Base-by-base conservation (phyloP, 2,329 filamentous ascomycete species). In the Cercospora zeina region DNA sequence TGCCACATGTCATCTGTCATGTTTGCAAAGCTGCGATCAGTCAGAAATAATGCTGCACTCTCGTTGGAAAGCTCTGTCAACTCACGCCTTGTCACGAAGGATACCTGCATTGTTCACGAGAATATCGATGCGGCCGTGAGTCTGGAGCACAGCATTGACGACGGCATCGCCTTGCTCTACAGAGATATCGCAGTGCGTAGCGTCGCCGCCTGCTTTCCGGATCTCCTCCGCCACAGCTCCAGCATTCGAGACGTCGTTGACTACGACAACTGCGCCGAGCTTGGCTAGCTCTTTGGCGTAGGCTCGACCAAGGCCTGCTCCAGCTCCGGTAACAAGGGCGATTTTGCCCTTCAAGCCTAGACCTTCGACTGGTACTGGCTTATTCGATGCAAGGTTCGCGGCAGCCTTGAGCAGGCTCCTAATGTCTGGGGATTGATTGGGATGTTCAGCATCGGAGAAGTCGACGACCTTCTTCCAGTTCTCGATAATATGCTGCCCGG, bases 1-100 rank as follows among this genome's bases (percentile, higher is more conserved):
- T 96, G 87, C 92, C 93, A 97, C 71, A 92, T 84, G 71, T 85
- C 87, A 74, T 97, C 93, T 64, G 91, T 90, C 93, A 97, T 97
- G 82, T 97, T 97, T 76, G 83, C 83, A 77, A 97, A 97, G 19
- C 54, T 56, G 27, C 10, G 8, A 14, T 3, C 31, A 11, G 49
- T 53, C 19, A 53, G 30, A 19, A 19, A 33, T 1, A 16, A 14
- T 34, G 49, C 27, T 10, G 1, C 4, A 8, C 11, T 13, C 14
- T 10, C 19, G 45, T 27, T 42, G n/a, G 9, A 30, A 11, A 16
- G 10, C 13, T 14, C 31, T 14, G n/a, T 16, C 13, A 14, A n/a
- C 54, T 56, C 45, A 56, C 39, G 95, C 92, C 85, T 97, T 97
- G 82, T 97, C 93, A 45, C 93, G 87, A 57, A 97, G 86, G 70